Conservation (phyloP, 1,284 basidiomycete genomes). For the Papiliotrema flavescens region DNA sequence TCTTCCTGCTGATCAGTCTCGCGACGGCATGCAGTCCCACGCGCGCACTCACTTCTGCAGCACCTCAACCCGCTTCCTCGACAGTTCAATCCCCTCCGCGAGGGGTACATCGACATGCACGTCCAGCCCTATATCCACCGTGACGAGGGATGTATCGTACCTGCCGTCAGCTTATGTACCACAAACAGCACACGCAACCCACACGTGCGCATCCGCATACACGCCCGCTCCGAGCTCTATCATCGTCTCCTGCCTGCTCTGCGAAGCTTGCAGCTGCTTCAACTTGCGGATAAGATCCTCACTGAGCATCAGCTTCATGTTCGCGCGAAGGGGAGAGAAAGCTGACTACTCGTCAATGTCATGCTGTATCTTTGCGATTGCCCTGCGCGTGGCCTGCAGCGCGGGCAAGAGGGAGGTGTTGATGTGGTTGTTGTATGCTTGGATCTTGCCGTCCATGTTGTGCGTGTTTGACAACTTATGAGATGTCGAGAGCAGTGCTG, state of each 20-base stretch:
- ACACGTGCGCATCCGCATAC: constrained; percentile 35
- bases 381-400: constrained; percentile 10
- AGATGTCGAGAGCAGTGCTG: too few relatives aligned
- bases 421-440: constrained; percentile 10
- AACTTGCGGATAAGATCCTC: constrained; percentile 18
- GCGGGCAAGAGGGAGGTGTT: constrained; percentile 16
- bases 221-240: constrained; percentile 34
- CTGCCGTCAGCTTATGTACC: neutral
- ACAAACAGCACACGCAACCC: neutral
- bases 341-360: constrained; percentile 33
- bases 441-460: neutral
- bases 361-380: constrained; percentile 12
- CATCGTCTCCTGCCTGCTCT: constrained; percentile 13
- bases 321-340: neutral
- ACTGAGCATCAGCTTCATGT: constrained; percentile 4
- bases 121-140: constrained; percentile 11
- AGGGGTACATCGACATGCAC: constrained; percentile 26
- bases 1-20: neutral
- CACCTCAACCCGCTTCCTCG: constrained; percentile 16
- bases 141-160: neutral
- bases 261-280: constrained; percentile 3
- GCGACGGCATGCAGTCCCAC: neutral
- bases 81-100: constrained; percentile 7
- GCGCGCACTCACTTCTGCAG: constrained; percentile 19
- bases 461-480: too few relatives aligned